Evolutionary conservation across 345 rosid species (phyloP).

Genomic region (Dovyalis caffra): DNA sequence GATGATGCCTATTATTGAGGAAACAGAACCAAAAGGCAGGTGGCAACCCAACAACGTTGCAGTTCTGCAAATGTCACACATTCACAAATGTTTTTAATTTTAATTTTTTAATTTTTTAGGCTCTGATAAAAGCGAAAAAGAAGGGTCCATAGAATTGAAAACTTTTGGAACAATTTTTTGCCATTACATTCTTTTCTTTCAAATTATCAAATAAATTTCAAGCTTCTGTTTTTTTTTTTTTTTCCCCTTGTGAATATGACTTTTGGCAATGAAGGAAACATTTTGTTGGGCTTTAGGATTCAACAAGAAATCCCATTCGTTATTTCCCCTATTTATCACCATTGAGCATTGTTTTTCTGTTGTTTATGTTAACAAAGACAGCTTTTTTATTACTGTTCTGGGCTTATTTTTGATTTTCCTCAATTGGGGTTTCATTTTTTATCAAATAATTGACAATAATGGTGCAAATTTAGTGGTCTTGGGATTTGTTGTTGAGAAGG

Average conservation of each 20-base stretch:
- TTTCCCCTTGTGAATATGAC: too few species aligned
- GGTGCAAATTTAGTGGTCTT: not conserved
- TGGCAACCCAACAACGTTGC: not conserved
- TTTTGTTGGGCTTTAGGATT: not conserved
- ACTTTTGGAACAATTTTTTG: not conserved
- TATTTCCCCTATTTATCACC: not conserved
- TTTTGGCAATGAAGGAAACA: not conserved
- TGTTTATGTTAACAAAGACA: not conserved
- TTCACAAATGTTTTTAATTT: not conserved
- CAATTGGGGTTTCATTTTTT: constrained; percentile 6
- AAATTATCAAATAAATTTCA: too few species aligned
- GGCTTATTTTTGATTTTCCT: not conserved
- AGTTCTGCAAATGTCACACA: not conserved
- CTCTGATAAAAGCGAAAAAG: not conserved
- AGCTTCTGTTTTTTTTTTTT: too few species aligned
- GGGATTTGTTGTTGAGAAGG: not conserved
- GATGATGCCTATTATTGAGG: too few species aligned
- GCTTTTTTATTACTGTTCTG: not conserved
- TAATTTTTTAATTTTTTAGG: too few species aligned
- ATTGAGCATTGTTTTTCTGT: not conserved
- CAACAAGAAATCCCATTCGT: not conserved
- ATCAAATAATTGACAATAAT: not conserved
- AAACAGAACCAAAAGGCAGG: not conserved
- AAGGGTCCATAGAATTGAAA: not conserved
- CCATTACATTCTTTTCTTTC: not conserved